Evolutionary conservation across 1,139 yeast species (phyloP).

Genomic region (Nakaseomyces delphensis): DNA sequence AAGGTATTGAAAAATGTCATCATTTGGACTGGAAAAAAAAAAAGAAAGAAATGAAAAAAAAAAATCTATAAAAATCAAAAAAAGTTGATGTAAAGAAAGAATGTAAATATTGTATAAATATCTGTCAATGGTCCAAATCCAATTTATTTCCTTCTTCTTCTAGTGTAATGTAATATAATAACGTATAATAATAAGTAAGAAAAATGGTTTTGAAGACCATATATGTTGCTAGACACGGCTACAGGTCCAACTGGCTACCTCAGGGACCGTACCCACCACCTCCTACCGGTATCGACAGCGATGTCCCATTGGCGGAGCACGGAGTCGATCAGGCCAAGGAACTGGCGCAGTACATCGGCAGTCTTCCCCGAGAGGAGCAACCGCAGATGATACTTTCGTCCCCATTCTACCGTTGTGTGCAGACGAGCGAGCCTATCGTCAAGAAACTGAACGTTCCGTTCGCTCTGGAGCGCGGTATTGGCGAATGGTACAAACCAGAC

Average conservation of each 20-base stretch:
- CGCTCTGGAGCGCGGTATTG: conserved; percentile 61
- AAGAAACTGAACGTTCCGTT: conserved; percentile 47
- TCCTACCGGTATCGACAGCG: conserved; percentile 77
- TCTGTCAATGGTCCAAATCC: no score
- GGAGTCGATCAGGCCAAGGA: conserved; percentile 76
- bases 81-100: background rate
- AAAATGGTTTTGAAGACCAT: conserved; percentile 33
- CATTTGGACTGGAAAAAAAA: conserved; percentile 5
- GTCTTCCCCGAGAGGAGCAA: conserved; percentile 35
- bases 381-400: conserved; percentile 64
- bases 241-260: conserved; percentile 73
- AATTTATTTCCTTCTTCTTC: no score
- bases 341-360: conserved; percentile 45
- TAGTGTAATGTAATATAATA: no score
- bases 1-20: conserved; percentile 14
- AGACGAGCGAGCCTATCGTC: conserved; percentile 69
- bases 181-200: background rate
- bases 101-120: no score
- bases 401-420: conserved; percentile 85
- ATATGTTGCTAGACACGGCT: conserved; percentile 55
- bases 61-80: background rate
- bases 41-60: background rate
- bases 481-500: conserved; percentile 58
- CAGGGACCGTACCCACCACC: conserved; percentile 59
- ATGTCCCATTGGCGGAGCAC: conserved; percentile 69